Percentiles rank a stretch among this genome's conserved stretches.
Evolutionary conservation across 2,329 filamentous ascomycete species (phyloP).

Genomic region (Rhynchosporium agropyri): DNA sequence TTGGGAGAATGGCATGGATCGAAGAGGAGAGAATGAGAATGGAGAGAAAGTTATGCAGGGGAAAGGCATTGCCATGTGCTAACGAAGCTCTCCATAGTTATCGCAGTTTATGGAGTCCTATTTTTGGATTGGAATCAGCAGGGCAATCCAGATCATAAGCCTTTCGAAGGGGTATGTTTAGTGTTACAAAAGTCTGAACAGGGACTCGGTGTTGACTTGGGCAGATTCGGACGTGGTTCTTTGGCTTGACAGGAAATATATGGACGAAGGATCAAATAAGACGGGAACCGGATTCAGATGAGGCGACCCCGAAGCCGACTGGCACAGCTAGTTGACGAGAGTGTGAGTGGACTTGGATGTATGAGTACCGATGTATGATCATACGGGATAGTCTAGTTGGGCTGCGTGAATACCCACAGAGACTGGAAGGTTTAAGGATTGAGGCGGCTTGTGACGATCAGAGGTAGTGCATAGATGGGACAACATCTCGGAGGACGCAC

Average conservation of each 20-base stretch:
- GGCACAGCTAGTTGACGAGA: conserved; percentile 25
- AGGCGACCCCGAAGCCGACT: conserved; percentile 30
- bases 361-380: background rate
- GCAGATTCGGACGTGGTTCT: conserved; percentile 48
- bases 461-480: no score
- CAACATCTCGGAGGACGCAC: no score
- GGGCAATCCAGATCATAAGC: conserved; percentile 43
- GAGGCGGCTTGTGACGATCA: background rate
- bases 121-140: conserved; percentile 61
- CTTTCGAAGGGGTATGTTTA: conserved; percentile 54
- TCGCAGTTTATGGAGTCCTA: conserved; percentile 58
- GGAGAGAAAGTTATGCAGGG: no score
- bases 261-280: conserved; percentile 38
- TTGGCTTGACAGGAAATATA: conserved; percentile 43
- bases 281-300: conserved; percentile 27
- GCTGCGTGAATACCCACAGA: background rate
- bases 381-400: background rate
- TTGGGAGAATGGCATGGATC: background rate
- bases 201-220: conserved; percentile 25
- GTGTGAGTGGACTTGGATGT: background rate
- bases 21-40: background rate
- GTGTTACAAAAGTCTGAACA: background rate
- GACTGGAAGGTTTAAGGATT: no score
- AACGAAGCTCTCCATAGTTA: conserved; percentile 45
- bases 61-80: background rate